Evolutionary conservation across 257 asterid genomes (phyloP), one percentile per base, ranked within the genome.

Genomic region (Osmanthus fragrans): DNA sequence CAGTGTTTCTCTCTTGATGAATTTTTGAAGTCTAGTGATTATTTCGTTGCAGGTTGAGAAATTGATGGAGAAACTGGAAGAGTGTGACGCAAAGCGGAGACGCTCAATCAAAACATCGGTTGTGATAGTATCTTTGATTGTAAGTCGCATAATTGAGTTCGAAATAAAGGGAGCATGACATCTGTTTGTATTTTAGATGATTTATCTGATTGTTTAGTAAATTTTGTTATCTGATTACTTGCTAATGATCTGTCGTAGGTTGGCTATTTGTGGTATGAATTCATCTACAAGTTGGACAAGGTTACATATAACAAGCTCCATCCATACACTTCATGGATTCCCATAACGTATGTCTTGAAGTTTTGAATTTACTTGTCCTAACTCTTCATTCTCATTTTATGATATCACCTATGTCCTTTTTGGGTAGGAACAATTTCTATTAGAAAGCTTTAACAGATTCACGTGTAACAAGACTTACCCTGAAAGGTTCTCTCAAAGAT

Each of bases 301-400:
- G 81, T 87, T 78, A 71, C 90, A 60, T 95, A 93, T 85, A 95
- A 95, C 90, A 95, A 91, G 89, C 92, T 89, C 76, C 99, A 95
- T 79, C 98, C 98, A 1, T 95, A 95, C 92, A 95, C 99, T 6
- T 95, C 99, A 73, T 95, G 98, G 98, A 91, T 95, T 77, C 99
- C 99, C 66, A 93, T 95, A 77, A 89, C 96, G 99, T 95, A 67
- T 34, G 96, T 86, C 68, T 23, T 67, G 15, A 37, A 37, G 9
- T 70, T 70, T n/a, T 37, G 32, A 37, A 19, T 10, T 63, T 34
- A 73, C 27, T 15, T 29, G 19, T 27, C 64, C 5, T 40, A 7
- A 18, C 10, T 54, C 64, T 18, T 18, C 21, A 6, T 51, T 51
- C 23, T 54, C 3, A 54, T 18, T 54, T 54, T 54, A 5, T 54